Percentiles rank a stretch among this genome's conserved stretches.
phyloP scores from a whole-genome alignment of 129 eudicot genomes.

The Tanacetum coccineum region DNA sequence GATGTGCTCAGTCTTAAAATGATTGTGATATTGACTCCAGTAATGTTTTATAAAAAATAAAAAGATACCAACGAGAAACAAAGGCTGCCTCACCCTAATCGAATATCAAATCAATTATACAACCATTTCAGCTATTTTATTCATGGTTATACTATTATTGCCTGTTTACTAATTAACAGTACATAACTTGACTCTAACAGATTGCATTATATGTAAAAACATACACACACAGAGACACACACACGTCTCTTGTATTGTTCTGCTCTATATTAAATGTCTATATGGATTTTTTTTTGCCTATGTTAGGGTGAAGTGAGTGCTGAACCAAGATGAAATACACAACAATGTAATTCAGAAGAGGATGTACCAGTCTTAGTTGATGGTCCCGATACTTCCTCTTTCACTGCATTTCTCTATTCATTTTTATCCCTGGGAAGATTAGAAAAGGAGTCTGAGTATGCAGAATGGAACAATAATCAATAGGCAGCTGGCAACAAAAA shows the following conservation, averaged over 20 bases:
- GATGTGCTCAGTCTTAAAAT: too few relatives aligned
- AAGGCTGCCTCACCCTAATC: too few relatives aligned
- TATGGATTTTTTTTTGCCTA: neutral
- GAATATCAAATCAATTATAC: too few relatives aligned
- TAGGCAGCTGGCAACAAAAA: slow-evolving; percentile 14
- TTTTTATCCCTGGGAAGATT: slow-evolving; percentile 57
- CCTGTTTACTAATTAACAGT: too few relatives aligned
- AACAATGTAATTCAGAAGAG: slow-evolving; percentile 50
- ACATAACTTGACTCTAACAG: neutral
- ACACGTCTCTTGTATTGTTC: neutral
- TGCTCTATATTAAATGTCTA: neutral
- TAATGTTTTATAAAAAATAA: too few relatives aligned
- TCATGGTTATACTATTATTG: too few relatives aligned
- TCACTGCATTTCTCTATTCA: slow-evolving; percentile 87
- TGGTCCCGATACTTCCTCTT: slow-evolving; percentile 98
- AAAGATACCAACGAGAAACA: too few relatives aligned
- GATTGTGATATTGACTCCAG: too few relatives aligned
- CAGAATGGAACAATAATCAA: slow-evolving; percentile 31
- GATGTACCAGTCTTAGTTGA: slow-evolving; percentile 50
- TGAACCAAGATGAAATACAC: slow-evolving; percentile 45
- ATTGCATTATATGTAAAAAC: neutral
- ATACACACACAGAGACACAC: too few relatives aligned
- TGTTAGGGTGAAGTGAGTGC: slow-evolving; percentile 43
- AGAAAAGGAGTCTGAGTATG: slow-evolving; percentile 27
- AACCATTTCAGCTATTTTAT: too few relatives aligned